These are phyloP conservation scores for Cyberlindnera samutprakarnensis DNA, from an alignment of 805 yeast species.

Conservation along the genomic window DNA sequence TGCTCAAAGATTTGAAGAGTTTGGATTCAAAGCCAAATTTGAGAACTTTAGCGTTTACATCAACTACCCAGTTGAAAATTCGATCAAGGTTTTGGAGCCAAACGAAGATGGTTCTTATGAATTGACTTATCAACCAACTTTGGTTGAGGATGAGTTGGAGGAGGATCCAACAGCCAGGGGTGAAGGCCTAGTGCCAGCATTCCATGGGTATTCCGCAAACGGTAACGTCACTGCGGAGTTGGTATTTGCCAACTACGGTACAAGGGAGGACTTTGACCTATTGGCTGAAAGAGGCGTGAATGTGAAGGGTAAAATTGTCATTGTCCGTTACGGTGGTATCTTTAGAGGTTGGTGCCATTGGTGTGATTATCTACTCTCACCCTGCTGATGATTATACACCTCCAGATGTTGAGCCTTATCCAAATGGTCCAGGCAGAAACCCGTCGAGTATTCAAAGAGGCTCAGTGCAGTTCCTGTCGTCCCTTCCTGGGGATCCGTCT, in stretches of 20 bases:
- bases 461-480: constrained; percentile 54
- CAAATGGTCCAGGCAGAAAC: constrained; percentile 70
- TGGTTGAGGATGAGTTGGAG: constrained; percentile 43
- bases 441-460: constrained; percentile 76
- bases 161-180: constrained; percentile 39
- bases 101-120: constrained; percentile 3
- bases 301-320: constrained; percentile 51
- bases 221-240: constrained; percentile 67
- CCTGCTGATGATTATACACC: constrained; percentile 56
- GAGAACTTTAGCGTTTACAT: constrained; percentile 57
- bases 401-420: constrained; percentile 59
- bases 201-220: constrained; percentile 68
- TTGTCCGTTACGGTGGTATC: constrained; percentile 58
- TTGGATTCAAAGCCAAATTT: constrained; percentile 45
- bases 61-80: constrained; percentile 53
- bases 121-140: constrained; percentile 42
- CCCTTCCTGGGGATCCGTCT: constrained; percentile 71
- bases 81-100: constrained; percentile 34
- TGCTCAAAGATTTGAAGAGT: constrained; percentile 45
- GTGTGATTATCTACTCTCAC: constrained; percentile 61
- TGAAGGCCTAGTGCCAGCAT: constrained; percentile 54
- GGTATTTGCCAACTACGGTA: constrained; percentile 66
- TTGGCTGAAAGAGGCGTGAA: constrained; percentile 41
- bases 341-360: constrained; percentile 70
- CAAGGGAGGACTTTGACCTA: constrained; percentile 46